Evolutionary conservation across 495 filamentous ascomycete genomes (phyloP), one percentile per base, ranked within the genome.

Genomic region (Lasiosphaeria hispida): DNA sequence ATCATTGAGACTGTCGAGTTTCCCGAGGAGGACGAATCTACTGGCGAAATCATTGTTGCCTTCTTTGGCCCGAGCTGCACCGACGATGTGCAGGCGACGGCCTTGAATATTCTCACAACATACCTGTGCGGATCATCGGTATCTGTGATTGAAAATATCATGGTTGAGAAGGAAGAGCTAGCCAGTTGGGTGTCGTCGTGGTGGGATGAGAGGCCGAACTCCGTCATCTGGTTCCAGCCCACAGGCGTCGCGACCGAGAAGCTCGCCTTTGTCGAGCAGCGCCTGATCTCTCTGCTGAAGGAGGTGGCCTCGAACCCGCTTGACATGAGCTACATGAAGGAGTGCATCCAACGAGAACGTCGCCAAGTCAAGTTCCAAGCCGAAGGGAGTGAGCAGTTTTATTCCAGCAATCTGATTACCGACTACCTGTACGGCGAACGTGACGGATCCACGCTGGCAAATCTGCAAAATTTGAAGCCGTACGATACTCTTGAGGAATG

Each of bases 21-120:
- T 63, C 95, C 94, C 0, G 95, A 99, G 71, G 92, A 96, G 66
- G 94, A 99, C 61, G 94, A 99, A 62, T 91, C 89, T 1, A 87
- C 81, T 52, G 94, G 94, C 38, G 92, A 97, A 66, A 82, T 97
- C 42, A 67, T 87, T 49, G 81, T 97, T 41, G 87, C 79, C 7
- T 94, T 94, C 70, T 82, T 97, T 53, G 94, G 94, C 37, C 95
- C 94, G 0, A 78, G 85, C 57, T 89, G 86, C 70, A 85, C 77
- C 58, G 85, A 96, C 65, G 62, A 74, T 77, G 59, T 80, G 44
- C 62, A 72, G 71, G 81, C 78, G 13, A 83, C 84, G 1, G 95
- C 92, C 14, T 62, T 97, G 15, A 86, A 86, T 63, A 83, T 93
- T 41, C 67, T 94, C 5, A 75, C 95, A 40, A 82, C 85, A 11